Conservation (phyloP, 176 grass and related monocot genomes). For the Thinopyrum elongatum region DNA sequence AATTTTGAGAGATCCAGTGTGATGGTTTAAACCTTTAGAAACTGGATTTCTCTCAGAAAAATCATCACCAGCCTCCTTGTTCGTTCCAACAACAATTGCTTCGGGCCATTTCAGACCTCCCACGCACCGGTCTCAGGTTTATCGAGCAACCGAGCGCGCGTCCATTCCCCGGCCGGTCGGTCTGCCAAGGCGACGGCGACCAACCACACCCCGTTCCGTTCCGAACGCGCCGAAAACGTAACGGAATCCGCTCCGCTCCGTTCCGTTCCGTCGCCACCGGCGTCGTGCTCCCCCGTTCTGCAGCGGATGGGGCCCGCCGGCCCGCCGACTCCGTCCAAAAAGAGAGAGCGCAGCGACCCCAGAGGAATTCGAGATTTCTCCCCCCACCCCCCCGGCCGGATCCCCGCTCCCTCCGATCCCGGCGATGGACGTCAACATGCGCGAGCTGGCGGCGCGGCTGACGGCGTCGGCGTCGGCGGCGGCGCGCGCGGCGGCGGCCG, state of each 20-base stretch:
- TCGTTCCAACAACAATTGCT: too few relatives aligned
- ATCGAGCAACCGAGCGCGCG: too few relatives aligned
- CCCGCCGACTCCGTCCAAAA: constrained; percentile 45
- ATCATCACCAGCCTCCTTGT: too few relatives aligned
- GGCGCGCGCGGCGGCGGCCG: neutral
- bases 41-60: too few relatives aligned
- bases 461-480: neutral
- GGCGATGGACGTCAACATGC: constrained; percentile 28
- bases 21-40: too few relatives aligned
- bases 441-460: neutral
- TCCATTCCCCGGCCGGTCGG: too few relatives aligned
- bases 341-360: constrained; percentile 12
- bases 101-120: too few relatives aligned
- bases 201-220: neutral
- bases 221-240: neutral
- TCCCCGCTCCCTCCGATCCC: constrained; percentile 11
- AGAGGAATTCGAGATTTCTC: neutral
- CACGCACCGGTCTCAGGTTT: too few relatives aligned
- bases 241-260: neutral
- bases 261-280: neutral
- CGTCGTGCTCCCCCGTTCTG: constrained; percentile 4
- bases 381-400: neutral
- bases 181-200: neutral
- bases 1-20: too few relatives aligned
- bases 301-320: constrained; percentile 19